Evolutionary conservation across 169 alveolate species (phyloP), one percentile per base, ranked within the genome.

Genomic region (Cardiosporidium cionae): DNA sequence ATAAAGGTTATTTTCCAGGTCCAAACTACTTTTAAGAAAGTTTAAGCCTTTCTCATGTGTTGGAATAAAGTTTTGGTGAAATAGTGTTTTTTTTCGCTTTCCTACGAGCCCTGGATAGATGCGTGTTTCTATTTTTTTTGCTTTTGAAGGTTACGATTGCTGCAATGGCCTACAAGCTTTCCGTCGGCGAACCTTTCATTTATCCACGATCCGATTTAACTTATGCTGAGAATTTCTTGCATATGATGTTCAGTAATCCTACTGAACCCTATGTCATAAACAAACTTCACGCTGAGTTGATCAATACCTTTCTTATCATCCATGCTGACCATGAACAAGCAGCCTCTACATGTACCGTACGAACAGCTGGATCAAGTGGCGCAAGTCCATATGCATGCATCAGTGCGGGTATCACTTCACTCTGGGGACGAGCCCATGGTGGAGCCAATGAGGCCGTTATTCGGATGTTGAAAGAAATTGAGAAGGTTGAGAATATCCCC

Each of bases 361-460:
- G 96, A 76, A 82, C 85, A 27, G 93, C 94, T 5, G 96, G 94
- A 0, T 65, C 52, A 7, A 7, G 16, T 52, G 1, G 9, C 23
- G 84, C 86, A 5, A 87, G 87, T 70, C 94, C 94, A 32, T 86
- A 82, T 72, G 91, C 94, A 2, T 91, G 96, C 69, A 81, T 90
- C 16, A 89, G 94, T 6, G 93, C 94, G 2, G 96, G 93, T 27
- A 86, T 90, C 23, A 90, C 96, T 9, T 65, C 89, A 54, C 69
- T 91, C 23, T 91, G 94, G 93, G 96, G 96, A 37, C 93, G 92
- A 31, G 87, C 87, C 58, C 96, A 91, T 66, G 96, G 96, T 32
- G 96, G 96, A 5, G 96, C 96, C 3, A 91, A 91, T 65, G 91
- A 91, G 72, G 94, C 96, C 5, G 92, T 87, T n/a, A 72, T 91